Base-by-base conservation (phyloP, 164 flowering plant species). In the Saururus chinensis region DNA sequence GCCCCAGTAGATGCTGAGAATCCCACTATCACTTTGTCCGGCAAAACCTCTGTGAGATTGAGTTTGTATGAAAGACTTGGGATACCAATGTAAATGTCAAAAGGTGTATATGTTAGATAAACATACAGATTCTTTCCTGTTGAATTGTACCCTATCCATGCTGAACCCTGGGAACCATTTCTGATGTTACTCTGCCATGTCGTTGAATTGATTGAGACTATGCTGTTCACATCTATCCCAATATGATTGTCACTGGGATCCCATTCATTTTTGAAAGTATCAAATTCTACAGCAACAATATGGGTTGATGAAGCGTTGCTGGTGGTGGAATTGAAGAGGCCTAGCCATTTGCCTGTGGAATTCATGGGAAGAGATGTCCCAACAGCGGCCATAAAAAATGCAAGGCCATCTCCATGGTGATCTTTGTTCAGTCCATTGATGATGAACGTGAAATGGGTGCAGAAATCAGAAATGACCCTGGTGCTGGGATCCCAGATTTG, bases 371-470 rank as follows among this genome's bases (percentile, higher is more conserved):
- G n/a, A 1, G 20, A 16, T 9, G 71, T 69, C 9, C 40, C 61
- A 1, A 7, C 17, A 0, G 82, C 77, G 7, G 86, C 82, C 1
- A 86, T 63, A 63, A 82, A 86, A 66, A 84, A 86, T 19, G 79
- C 71, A 0, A 84, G 42, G 16, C 89, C 89, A 60, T 78, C 84
- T 3, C 76, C 81, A 25, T 37, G 65, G 1, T 1, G 0, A 9
- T 59, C 0, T 1, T 7, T 10, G 19, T 23, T 21, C 0, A 25
- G 48, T 1, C 74, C 67, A 21, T 66, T 57, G 10, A 71, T 75
- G 51, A 56, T 60, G 58, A 75, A 75, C 4, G 54, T 58, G 53
- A 71, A 75, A 57, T 75, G 70, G 24, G 77, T 68, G 5, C 30
- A 42, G 60, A 71, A 75, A 22, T 75, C 72, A 1, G 63, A 14